phyloP scores from a whole-genome alignment of 345 rosid species.

The Lenwebbia sp. region DNA sequence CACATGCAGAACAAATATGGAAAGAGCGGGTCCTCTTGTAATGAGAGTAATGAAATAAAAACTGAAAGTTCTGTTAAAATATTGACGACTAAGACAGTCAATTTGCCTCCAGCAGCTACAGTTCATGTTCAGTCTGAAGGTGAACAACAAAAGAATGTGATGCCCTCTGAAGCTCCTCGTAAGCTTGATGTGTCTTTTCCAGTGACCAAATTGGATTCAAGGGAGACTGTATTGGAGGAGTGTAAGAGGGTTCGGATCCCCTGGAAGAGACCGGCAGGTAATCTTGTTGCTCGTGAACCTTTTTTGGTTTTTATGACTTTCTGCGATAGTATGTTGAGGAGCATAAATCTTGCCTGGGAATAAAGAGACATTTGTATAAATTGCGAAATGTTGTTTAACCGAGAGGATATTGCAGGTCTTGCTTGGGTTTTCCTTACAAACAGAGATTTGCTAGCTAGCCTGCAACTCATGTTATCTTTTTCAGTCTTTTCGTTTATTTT shows the following conservation, averaged over 20 bases:
- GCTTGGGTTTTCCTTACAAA: background rate
- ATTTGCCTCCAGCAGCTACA: conserved; percentile 15
- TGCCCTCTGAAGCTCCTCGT: background rate
- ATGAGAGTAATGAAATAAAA: conserved; percentile 30
- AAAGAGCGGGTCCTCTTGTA: conserved; percentile 37
- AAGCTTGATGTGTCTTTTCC: conserved; percentile 8
- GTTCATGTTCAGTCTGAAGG: conserved; percentile 17
- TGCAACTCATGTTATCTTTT: background rate
- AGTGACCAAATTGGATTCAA: conserved; percentile 24
- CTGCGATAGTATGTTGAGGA: background rate
- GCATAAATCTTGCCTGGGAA: background rate
- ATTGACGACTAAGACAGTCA: conserved; percentile 16
- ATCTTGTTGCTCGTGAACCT: conserved; percentile 3
- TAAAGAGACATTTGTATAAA: background rate
- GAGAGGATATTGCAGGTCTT: background rate
- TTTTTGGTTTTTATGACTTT: background rate
- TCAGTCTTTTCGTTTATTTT: background rate
- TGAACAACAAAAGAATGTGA: conserved; percentile 22
- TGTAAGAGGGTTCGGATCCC: conserved; percentile 42
- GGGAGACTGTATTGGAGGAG: conserved; percentile 33
- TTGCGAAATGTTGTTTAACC: background rate
- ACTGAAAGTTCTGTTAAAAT: conserved; percentile 24
- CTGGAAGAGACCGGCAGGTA: conserved; percentile 90
- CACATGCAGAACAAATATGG: conserved; percentile 75
- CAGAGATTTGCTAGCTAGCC: background rate